Percentiles rank a stretch among this genome's conserved stretches.
Conservation (phyloP, 257 asterid species). For the Rubia yunnanensis region DNA sequence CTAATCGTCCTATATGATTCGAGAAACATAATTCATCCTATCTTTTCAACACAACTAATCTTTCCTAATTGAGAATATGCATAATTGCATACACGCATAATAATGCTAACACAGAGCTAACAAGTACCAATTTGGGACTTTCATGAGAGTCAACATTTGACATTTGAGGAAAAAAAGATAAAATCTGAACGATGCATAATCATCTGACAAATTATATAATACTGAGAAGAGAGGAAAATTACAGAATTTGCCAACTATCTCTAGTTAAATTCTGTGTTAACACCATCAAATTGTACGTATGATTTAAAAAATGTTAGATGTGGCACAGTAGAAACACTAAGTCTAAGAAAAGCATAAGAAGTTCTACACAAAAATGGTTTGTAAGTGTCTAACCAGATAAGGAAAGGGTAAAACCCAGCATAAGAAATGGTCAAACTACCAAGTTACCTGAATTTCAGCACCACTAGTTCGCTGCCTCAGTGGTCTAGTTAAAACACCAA, state of each 20-base stretch:
- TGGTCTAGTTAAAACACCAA: slow-evolving; percentile 79
- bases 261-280: background rate
- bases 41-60: background rate
- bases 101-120: background rate
- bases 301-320: background rate
- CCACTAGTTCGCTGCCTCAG: slow-evolving; percentile 75
- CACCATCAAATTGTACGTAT: background rate
- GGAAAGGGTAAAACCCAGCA: background rate
- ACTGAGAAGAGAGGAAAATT: background rate
- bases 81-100: background rate
- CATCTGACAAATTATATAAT: background rate
- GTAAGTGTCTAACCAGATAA: background rate
- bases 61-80: slow-evolving; percentile 2
- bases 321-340: background rate
- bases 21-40: background rate
- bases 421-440: background rate
- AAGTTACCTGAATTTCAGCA: slow-evolving; percentile 85
- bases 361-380: too few species aligned
- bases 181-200: background rate
- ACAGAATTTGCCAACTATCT: background rate
- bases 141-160: background rate
- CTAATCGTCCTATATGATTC: background rate
- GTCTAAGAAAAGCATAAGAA: background rate
- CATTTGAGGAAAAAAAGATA: background rate
- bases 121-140: background rate